Base-by-base conservation (phyloP, 345 rosid species). In the Dipteronia sinensis region DNA sequence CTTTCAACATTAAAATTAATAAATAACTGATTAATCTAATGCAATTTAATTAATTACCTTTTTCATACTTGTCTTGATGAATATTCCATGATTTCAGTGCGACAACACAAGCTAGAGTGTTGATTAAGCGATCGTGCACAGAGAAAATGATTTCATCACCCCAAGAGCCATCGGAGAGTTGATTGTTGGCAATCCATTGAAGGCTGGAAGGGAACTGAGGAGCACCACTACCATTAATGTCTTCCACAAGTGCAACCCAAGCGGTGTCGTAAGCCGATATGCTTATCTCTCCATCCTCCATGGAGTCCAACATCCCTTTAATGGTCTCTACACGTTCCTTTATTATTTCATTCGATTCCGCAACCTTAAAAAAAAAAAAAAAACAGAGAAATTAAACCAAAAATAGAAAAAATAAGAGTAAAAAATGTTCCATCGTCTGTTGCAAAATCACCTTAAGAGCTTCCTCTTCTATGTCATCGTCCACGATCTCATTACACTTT, bases 181-280 rank as follows among this genome's bases (percentile, higher is more conserved):
- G 97, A 65, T 92, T 92, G 25, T 82, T 72, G n/a, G 86, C 90
- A 19, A 96, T 96, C 99, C 99, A 96, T 44, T 79, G 80, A 38
- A 96, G 85, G 79, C 88, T 83, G 0, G 88, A 78, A 6, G 98
- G 95, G 83, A 96, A 96, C 63, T 91, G 95, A 49, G 99, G 99
- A 61, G 73, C 44, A 8, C 88, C 86, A 31, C 85, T 81, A 17
- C 87, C 90, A 2, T 82, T 9, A 10, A 85, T 78, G 68, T 86
- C 91, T 69, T 94, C 84, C 0, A 94, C 88, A 6, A 96, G 84
- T 55, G 97, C 98, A 23, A 94, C 99, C 99, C 99, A 96, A 1
- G 99, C 97, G 2, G 99, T 96, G 78, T 96, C 99, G 59, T 96
- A 96, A 17, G 99, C 94, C 17, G 99, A 96, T 31, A 86, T 74